Conservation (phyloP, 2,329 filamentous ascomycete species). For the Diaporthe citrichinensis region DNA sequence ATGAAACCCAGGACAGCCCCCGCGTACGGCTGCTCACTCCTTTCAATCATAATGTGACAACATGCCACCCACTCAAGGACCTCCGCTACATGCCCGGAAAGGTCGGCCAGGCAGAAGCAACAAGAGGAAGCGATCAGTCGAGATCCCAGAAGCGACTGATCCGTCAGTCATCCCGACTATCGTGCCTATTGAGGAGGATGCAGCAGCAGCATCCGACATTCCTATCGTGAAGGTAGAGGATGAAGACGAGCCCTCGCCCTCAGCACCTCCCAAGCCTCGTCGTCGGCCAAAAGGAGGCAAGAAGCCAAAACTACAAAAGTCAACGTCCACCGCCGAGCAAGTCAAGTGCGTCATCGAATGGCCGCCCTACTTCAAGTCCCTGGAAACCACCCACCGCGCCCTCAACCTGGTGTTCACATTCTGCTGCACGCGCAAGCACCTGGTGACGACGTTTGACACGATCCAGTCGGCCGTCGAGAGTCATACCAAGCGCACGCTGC, state of each 20-base stretch:
- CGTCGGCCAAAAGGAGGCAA: slow-evolving; percentile 40
- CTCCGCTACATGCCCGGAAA: slow-evolving; percentile 34
- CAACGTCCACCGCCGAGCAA: slow-evolving; percentile 40
- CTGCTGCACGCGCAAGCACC: slow-evolving; percentile 91
- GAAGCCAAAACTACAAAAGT: slow-evolving; percentile 35
- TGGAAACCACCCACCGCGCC: slow-evolving; percentile 85
- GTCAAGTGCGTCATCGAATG: slow-evolving; percentile 67
- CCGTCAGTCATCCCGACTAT: slow-evolving; percentile 24
- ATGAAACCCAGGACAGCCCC: not conserved
- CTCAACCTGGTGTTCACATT: slow-evolving; percentile 96
- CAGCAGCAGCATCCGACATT: not conserved
- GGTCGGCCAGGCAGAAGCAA: slow-evolving; percentile 15
- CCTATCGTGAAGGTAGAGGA: slow-evolving; percentile 34
- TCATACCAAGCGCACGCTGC: slow-evolving; percentile 80
- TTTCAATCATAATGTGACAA: slow-evolving; percentile 22
- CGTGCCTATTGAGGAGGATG: not conserved
- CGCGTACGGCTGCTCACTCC: not conserved
- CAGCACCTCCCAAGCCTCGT: slow-evolving; percentile 34
- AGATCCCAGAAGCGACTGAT: slow-evolving; percentile 38
- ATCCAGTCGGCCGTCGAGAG: slow-evolving; percentile 87
- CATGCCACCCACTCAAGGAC: slow-evolving; percentile 36
- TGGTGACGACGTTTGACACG: slow-evolving; percentile 92
- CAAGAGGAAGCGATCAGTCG: slow-evolving; percentile 38
- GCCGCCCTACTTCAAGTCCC: slow-evolving; percentile 80
- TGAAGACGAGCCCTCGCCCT: not conserved